Conservation (phyloP, 2,329 filamentous ascomycete species). For the Biscogniauxia sp. region DNA sequence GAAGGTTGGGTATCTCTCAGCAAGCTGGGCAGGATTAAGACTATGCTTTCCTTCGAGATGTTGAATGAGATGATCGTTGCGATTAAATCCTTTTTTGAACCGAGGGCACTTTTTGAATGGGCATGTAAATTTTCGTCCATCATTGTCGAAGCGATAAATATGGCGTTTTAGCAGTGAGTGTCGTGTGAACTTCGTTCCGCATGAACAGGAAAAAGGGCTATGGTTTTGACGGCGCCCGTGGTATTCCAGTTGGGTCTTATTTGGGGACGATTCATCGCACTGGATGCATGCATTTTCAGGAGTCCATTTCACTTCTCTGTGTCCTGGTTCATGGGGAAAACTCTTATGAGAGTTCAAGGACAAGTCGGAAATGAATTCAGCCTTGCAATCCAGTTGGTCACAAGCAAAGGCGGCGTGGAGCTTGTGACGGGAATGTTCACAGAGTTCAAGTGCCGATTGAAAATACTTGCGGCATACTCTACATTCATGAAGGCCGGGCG, state of each 20-base stretch:
- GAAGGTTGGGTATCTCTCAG: constrained; percentile 1
- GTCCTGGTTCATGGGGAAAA: constrained; percentile 6
- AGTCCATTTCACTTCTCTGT: constrained; percentile 10
- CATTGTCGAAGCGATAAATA: constrained; percentile 15
- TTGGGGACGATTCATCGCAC: constrained; percentile 9
- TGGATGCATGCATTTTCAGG: constrained; percentile 10
- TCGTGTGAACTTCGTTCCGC: constrained; percentile 27
- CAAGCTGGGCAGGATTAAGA: no score
- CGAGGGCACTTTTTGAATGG: constrained; percentile 31
- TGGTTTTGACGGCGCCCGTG: constrained; percentile 18
- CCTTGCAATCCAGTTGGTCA: neutral
- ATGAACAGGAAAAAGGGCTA: constrained; percentile 19
- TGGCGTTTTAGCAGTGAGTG: constrained; percentile 28
- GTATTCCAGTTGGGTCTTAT: neutral
- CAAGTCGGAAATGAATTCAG: neutral
- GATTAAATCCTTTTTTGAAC: constrained; percentile 34
- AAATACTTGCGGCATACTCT: no score
- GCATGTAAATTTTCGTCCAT: constrained; percentile 27
- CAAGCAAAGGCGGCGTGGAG: constrained; percentile 1
- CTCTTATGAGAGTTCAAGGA: neutral
- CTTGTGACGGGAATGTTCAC: neutral
- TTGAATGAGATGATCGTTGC: constrained; percentile 38
- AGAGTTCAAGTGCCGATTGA: accelerated
- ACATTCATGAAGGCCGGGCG: no score
- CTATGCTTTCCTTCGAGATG: constrained; percentile 36